A percentile compares a stretch with the other conserved stretches of the same genome.
Conservation (phyloP, 2,329 filamentous ascomycete genomes). For the Waltergamsia citrina region DNA sequence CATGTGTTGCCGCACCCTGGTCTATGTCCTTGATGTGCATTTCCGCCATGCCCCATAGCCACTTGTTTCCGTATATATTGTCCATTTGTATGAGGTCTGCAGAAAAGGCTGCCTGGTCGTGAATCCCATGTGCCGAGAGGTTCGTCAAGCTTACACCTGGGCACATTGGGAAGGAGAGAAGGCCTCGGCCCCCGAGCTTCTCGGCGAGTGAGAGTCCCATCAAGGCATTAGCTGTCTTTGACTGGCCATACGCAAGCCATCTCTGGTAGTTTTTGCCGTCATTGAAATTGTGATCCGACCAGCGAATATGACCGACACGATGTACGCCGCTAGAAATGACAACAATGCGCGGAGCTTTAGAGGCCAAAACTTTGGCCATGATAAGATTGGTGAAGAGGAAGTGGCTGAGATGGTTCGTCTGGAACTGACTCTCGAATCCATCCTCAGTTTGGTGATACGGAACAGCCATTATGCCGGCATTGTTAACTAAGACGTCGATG, state of each 20-base stretch:
- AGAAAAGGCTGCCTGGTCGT: too few relatives aligned
- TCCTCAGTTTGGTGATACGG: constrained; percentile 14
- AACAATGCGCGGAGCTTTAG: constrained; percentile 1
- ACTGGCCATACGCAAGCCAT: constrained; percentile 16
- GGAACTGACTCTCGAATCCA: constrained; percentile 21
- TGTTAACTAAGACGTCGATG: constrained; percentile 24
- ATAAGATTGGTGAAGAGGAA: constrained; percentile 23
- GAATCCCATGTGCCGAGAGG: too few relatives aligned
- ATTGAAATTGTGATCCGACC: constrained; percentile 3
- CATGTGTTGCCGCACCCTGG: constrained; percentile 1
- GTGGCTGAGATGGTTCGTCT: constrained; percentile 21
- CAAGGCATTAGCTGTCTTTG: constrained; percentile 18
- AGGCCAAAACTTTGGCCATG: constrained; percentile 15
- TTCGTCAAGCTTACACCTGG: too few relatives aligned
- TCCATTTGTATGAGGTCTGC: too few relatives aligned
- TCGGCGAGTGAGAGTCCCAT: constrained; percentile 10
- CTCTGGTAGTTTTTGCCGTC: constrained; percentile 11
- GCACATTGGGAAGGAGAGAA: too few relatives aligned
- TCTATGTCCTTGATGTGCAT: too few relatives aligned
- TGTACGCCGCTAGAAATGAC: constrained; percentile 2
- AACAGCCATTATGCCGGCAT: constrained; percentile 25
- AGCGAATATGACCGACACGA: constrained; percentile 3
- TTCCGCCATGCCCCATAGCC: too few relatives aligned
- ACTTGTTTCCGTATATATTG: too few relatives aligned
- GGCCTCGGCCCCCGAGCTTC: constrained; percentile 9